These are phyloP conservation scores for Rubus idaeus DNA, from an alignment of 306 rosid species.

Conservation along the genomic window DNA sequence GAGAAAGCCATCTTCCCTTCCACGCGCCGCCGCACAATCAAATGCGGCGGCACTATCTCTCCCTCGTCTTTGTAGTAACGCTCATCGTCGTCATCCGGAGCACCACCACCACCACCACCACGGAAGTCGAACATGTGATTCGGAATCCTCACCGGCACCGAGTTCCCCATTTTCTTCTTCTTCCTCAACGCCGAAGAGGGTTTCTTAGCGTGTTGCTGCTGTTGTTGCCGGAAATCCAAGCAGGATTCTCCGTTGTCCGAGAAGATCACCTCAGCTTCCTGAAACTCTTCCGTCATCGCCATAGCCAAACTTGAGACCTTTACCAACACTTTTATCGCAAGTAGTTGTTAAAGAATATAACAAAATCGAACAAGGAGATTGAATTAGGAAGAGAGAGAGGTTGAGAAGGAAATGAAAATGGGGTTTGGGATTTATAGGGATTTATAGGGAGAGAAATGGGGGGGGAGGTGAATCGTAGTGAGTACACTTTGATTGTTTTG, in stretches of 20 bases:
- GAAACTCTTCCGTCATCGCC: constrained; percentile 52
- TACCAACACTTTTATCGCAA: not conserved
- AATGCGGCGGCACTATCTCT: constrained; percentile 80
- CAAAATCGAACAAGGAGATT: not conserved
- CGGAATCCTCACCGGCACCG: constrained; percentile 67
- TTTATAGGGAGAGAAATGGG: constrained; percentile 3
- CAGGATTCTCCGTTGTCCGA: constrained; percentile 27
- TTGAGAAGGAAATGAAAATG: not conserved
- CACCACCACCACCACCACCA: constrained; percentile 2
- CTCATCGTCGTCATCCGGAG: constrained; percentile 21
- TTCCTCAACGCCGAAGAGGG: not conserved
- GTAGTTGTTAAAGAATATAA: not conserved
- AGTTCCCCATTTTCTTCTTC: constrained; percentile 31
- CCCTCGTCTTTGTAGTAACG: constrained; percentile 27
- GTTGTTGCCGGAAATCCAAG: constrained; percentile 1
- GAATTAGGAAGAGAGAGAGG: constrained; percentile 12
- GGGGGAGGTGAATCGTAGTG: constrained; percentile 37
- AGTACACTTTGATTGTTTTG: constrained; percentile 35
- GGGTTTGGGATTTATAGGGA: constrained; percentile 19
- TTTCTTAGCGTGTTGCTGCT: not conserved
- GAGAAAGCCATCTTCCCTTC: constrained; percentile 74
- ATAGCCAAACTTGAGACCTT: not conserved
- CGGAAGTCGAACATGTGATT: constrained; percentile 9
- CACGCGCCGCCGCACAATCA: constrained; percentile 52
- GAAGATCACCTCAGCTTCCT: constrained; percentile 75